phyloP scores from a whole-genome alignment of 371 early-diverging fungal genomes.

The Syncephalastrum monosporum region DNA sequence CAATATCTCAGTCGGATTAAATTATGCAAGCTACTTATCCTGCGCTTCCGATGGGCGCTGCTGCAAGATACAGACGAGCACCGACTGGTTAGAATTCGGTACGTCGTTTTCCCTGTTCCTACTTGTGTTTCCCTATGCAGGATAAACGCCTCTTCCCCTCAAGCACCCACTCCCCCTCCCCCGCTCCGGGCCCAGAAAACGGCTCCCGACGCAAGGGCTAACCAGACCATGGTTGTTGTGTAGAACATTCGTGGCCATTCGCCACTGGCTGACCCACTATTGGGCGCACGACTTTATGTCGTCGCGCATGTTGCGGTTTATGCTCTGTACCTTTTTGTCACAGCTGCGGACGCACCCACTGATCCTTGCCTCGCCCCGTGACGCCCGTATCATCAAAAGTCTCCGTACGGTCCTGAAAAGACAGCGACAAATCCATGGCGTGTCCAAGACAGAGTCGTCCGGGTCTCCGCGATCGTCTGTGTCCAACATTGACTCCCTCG shows the following conservation, averaged over 20 bases:
- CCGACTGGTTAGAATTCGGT: conserved; percentile 47
- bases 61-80: conserved; percentile 40
- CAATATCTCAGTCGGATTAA: conserved; percentile 44
- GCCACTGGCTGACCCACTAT: conserved; percentile 51
- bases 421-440: conserved; percentile 30
- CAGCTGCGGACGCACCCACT: conserved; percentile 42
- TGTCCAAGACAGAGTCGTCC: no score
- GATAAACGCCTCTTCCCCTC: not conserved
- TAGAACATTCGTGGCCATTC: conserved; percentile 53
- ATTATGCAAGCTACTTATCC: conserved; percentile 44
- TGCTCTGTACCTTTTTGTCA: conserved; percentile 45
- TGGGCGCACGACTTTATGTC: conserved; percentile 43
- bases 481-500: no score
- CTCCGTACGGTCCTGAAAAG: conserved; percentile 40
- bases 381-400: conserved; percentile 42
- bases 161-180: no score
- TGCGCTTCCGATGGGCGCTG: conserved; percentile 52
- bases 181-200: no score
- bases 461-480: no score
- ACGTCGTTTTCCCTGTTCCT: conserved; percentile 3
- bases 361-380: conserved; percentile 37
- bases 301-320: conserved; percentile 46
- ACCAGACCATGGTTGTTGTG: not conserved
- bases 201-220: no score
- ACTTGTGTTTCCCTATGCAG: not conserved